Evolutionary conservation across 2,329 filamentous ascomycete species (phyloP).

Genomic region (Botrytis galanthina): DNA sequence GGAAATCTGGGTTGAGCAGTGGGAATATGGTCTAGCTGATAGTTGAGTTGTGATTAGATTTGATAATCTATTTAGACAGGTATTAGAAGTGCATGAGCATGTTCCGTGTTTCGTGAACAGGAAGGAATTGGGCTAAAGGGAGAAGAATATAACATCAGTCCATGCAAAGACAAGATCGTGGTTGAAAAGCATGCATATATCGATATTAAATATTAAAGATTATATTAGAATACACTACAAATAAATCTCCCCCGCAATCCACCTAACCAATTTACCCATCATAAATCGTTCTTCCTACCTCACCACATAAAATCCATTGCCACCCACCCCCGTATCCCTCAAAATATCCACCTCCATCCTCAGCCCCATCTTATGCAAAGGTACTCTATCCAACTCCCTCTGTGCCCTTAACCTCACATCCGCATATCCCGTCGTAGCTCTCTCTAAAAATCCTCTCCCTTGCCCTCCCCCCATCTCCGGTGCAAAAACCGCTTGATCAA

Average conservation of each 20-base stretch:
- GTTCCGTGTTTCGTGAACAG: accelerated
- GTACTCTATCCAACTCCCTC: slow-evolving; percentile 55
- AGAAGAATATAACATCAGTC: not conserved
- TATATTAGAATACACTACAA: not conserved
- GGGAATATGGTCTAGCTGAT: no score
- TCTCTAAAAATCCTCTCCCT: slow-evolving; percentile 43
- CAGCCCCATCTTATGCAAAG: slow-evolving; percentile 58
- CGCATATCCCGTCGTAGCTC: slow-evolving; percentile 45
- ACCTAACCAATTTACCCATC: no score
- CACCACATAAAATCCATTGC: slow-evolving; percentile 42
- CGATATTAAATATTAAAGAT: not conserved
- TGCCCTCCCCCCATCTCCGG: slow-evolving; percentile 37
- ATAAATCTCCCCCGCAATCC: not conserved
- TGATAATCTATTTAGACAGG: no score
- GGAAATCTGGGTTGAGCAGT: no score
- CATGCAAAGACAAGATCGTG: not conserved
- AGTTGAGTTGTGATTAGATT: no score
- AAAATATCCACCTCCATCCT: slow-evolving; percentile 48
- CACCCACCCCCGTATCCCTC: slow-evolving; percentile 45
- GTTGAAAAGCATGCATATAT: not conserved
- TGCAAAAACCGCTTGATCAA: slow-evolving; percentile 43
- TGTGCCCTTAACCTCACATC: slow-evolving; percentile 51
- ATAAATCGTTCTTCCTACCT: slow-evolving; percentile 22
- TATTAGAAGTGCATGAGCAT: no score
- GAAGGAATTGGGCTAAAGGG: not conserved